Evolutionary conservation across 1,139 yeast genomes (phyloP), one percentile per base, ranked within the genome.

Genomic region (Saccharomyces pastorianus): DNA sequence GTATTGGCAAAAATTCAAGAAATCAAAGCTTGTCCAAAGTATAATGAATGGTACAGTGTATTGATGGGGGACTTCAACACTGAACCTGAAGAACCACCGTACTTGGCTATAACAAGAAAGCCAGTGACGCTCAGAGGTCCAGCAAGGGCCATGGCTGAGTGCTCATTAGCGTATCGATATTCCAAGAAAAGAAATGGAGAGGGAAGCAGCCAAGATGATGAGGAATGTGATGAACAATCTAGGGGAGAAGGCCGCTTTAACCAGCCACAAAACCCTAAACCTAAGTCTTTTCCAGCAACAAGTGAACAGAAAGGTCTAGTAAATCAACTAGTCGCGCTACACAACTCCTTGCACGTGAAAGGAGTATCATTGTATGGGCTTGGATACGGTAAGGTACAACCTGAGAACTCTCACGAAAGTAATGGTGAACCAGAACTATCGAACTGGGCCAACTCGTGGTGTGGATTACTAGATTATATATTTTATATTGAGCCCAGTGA

Each of bases 371-470:
- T 86, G 47, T 88, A 88, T 63, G 84, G 91, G 0, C 71, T 79
- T 1, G 88, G 82, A 1, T 88, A 88, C 64, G 66, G 72, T 28
- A 55, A 64, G 2, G 87, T 85, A 0, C 87, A 88, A 67, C 81
- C 85, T 64, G 63, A 86, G 0, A 85, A 86, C 0, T 59, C 74
- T 2, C 83, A 81, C 60, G 79, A 78, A 31, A 32, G 42, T 13
- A 70, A 80, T 56, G 74, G 77, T 49, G 96, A 88, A 63, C 96
- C 96, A 0, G 72, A 75, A 46, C 84, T 87, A 59, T 86, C 96
- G 7, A 88, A 88, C 63, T 88, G 95, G 95, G 93, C 95, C 0
- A 84, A 84, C 63, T 65, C 84, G 0, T 88, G 95, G 95, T 75
- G 88, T 57, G 96, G 96, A 0, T 70, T 88, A 49, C 68, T 89